These are phyloP conservation scores for Albophoma yamanashiensis DNA, from an alignment of 2,329 filamentous ascomycete species.

Conservation along the genomic window DNA sequence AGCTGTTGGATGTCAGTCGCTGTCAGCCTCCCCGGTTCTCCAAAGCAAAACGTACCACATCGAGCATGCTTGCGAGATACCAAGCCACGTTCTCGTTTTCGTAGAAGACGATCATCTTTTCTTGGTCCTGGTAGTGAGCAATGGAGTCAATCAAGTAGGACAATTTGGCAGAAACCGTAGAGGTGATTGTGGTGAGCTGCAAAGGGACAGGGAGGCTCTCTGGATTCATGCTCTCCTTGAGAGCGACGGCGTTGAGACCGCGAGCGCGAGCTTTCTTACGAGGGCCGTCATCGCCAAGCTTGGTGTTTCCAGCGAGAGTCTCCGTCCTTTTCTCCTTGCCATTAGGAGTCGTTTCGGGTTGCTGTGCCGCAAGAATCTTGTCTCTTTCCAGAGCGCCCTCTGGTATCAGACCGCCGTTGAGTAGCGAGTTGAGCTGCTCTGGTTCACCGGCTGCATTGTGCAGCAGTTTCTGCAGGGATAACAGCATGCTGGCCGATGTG, in stretches of 20 bases:
- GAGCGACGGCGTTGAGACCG: constrained; percentile 13
- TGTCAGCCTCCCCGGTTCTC: not conserved
- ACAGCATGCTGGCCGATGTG: constrained; percentile 39
- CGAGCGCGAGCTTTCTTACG: constrained; percentile 20
- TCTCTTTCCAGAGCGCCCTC: constrained; percentile 26
- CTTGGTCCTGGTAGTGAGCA: constrained; percentile 51
- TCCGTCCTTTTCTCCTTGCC: constrained; percentile 9
- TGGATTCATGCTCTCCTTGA: constrained; percentile 9
- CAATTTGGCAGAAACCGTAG: constrained; percentile 77
- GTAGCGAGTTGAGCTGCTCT: constrained; percentile 32
- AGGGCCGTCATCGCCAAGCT: constrained; percentile 25
- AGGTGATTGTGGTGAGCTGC: constrained; percentile 51
- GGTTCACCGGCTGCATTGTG: constrained; percentile 32
- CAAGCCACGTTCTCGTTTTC: constrained; percentile 79
- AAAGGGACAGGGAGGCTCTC: constrained; percentile 34
- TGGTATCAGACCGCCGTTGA: constrained; percentile 33
- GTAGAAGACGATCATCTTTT: constrained; percentile 91
- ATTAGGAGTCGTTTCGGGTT: constrained; percentile 3
- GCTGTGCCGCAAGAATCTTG: constrained; percentile 14
- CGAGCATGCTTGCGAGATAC: constrained; percentile 74
- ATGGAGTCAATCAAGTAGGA: constrained; percentile 75
- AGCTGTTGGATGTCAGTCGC: constrained; percentile 24
- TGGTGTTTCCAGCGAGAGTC: constrained; percentile 31
- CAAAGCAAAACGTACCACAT: constrained; percentile 40
- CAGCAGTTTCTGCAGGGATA: constrained; percentile 40